A percentile compares a stretch with the other conserved stretches of the same genome.
These are phyloP conservation scores for Paraphaeosphaeria sporulosa DNA, from an alignment of 2,329 filamentous ascomycete species.

Conservation along the genomic window DNA sequence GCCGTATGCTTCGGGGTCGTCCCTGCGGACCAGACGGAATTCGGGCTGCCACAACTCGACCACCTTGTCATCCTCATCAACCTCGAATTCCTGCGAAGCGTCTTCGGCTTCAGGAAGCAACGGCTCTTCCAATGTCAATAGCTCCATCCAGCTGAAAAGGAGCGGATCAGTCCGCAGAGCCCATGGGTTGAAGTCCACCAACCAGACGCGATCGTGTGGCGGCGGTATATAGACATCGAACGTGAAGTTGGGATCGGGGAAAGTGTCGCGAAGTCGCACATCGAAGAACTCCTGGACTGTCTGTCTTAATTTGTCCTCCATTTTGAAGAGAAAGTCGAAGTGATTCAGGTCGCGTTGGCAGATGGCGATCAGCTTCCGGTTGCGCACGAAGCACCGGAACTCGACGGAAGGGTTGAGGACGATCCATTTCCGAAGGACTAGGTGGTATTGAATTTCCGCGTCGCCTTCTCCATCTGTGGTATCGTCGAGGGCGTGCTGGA, in stretches of 20 bases:
- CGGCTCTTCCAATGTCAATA: slow-evolving; percentile 75
- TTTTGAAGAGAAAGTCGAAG: slow-evolving; percentile 79
- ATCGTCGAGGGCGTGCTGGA: slow-evolving; percentile 91
- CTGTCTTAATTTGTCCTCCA: slow-evolving; percentile 72
- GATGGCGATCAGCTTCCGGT: slow-evolving; percentile 79
- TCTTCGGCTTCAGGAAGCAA: slow-evolving; percentile 10
- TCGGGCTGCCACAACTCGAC: slow-evolving; percentile 71
- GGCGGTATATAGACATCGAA: slow-evolving; percentile 93
- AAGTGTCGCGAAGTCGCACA: slow-evolving; percentile 74
- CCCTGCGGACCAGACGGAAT: slow-evolving; percentile 79
- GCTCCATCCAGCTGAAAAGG: slow-evolving; percentile 88
- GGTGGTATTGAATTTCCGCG: slow-evolving; percentile 72
- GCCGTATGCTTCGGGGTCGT: slow-evolving; percentile 88
- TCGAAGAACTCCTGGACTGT: slow-evolving; percentile 81
- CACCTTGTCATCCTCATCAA: slow-evolving; percentile 57
- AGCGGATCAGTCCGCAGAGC: slow-evolving; percentile 86
- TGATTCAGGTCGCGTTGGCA: slow-evolving; percentile 90
- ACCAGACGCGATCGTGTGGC: slow-evolving; percentile 76
- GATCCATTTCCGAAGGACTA: slow-evolving; percentile 89
- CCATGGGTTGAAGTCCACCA: slow-evolving; percentile 97
- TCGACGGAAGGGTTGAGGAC: slow-evolving; percentile 89
- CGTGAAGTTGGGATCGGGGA: slow-evolving; percentile 82
- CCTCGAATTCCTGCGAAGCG: slow-evolving; percentile 25
- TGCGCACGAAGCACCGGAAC: slow-evolving; percentile 93
- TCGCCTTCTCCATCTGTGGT: slow-evolving; percentile 51